phyloP scores from a whole-genome alignment of 805 yeast genomes.

The Candida sanyiensis region DNA sequence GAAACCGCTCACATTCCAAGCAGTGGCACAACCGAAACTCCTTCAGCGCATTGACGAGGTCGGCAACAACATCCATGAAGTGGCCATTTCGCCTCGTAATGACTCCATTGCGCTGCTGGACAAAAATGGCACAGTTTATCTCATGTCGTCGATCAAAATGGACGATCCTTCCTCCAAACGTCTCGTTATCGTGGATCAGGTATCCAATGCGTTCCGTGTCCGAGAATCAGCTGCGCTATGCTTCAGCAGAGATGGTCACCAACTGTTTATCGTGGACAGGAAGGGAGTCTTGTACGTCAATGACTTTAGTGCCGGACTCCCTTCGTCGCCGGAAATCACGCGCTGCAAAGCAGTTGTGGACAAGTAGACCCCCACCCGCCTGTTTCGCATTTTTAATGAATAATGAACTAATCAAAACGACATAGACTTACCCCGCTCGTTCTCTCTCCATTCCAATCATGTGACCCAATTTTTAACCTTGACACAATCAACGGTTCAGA shows the following conservation, averaged over 20 bases:
- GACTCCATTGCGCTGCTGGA: conserved; percentile 80
- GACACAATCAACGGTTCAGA: no score
- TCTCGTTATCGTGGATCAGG: conserved; percentile 59
- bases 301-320: conserved; percentile 84
- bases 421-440: no score
- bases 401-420: neutral
- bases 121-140: conserved; percentile 67
- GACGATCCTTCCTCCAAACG: conserved; percentile 45
- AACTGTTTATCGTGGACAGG: conserved; percentile 68
- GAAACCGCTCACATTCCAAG: conserved; percentile 20
- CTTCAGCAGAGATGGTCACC: conserved; percentile 79
- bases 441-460: no score
- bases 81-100: conserved; percentile 77
- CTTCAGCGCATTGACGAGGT: conserved; percentile 66
- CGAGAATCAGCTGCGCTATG: conserved; percentile 73
- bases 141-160: conserved; percentile 58
- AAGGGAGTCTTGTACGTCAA: conserved; percentile 74
- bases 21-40: conserved; percentile 55
- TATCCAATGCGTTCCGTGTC: conserved; percentile 64
- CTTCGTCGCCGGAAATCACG: conserved; percentile 27
- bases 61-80: conserved; percentile 71
- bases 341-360: conserved; percentile 7
- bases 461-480: no score
- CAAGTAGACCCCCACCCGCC: neutral
- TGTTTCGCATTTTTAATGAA: neutral